Evolutionary conservation across 1,284 basidiomycete genomes (phyloP).

Genomic region (Rhodotorula glutinis): DNA sequence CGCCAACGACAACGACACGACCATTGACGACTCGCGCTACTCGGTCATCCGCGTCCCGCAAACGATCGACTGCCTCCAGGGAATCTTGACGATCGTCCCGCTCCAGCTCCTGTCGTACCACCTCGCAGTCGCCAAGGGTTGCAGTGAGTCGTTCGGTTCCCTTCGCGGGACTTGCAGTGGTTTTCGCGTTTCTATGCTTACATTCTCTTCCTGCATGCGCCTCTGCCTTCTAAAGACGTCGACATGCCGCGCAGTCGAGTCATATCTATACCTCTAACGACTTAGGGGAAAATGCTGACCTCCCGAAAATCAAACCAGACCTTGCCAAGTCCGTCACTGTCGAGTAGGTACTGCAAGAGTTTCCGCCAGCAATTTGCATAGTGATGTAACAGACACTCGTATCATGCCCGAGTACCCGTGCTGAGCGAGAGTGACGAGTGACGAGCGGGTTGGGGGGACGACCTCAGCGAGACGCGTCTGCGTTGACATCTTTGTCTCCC

Average conservation of each 20-base stretch:
- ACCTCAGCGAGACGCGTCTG: too few relatives aligned
- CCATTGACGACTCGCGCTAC: constrained; percentile 63
- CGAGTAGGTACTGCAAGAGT: constrained; percentile 15
- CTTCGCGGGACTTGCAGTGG: too few relatives aligned
- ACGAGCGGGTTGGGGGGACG: too few relatives aligned
- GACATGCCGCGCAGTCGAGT: constrained; percentile 75
- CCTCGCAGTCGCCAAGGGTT: constrained; percentile 89
- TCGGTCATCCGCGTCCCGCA: constrained; percentile 51
- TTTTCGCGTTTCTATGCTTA: too few relatives aligned
- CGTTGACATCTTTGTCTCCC: too few relatives aligned
- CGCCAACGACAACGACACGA: constrained; percentile 89
- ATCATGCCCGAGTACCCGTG: too few relatives aligned
- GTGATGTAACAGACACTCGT: too few relatives aligned
- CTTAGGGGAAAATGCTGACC: too few relatives aligned
- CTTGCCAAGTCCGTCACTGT: constrained; percentile 32
- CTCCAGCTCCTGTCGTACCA: constrained; percentile 96
- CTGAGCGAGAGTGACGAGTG: too few relatives aligned
- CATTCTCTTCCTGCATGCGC: too few relatives aligned
- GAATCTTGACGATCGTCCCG: constrained; percentile 93
- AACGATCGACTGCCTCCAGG: constrained; percentile 94
- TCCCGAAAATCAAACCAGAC: neutral
- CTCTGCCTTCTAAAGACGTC: constrained; percentile 56
- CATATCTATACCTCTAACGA: too few relatives aligned
- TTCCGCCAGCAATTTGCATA: too few relatives aligned
- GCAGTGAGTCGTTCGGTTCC: constrained; percentile 51